These are phyloP conservation scores for Crithidia mellificae DNA, from an alignment of 208 protist genomes.

Conservation along the genomic window DNA sequence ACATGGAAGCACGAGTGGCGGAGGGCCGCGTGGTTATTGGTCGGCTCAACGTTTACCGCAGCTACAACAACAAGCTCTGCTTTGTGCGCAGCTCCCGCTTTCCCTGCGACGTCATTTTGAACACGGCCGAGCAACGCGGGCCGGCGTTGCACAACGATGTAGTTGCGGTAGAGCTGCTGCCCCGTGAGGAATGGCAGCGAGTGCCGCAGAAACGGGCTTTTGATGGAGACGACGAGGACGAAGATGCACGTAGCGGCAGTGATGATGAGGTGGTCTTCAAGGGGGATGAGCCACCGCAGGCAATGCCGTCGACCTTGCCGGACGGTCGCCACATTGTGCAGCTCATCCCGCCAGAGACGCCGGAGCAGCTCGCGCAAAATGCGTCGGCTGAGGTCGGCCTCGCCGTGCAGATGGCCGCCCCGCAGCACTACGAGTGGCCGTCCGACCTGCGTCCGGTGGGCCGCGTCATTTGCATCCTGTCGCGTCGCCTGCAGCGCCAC, in stretches of 20 bases:
- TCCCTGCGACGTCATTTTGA: conserved; percentile 58
- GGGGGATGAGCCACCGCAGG: not conserved
- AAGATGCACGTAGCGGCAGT: no score
- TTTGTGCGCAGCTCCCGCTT: conserved; percentile 59
- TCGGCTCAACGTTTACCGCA: conserved; percentile 43
- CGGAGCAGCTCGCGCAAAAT: not conserved
- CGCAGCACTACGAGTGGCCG: conserved; percentile 37
- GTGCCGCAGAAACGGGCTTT: not conserved
- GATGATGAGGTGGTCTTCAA: no score
- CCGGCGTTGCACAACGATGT: conserved; percentile 59
- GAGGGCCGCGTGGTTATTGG: conserved; percentile 67
- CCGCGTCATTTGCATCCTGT: conserved; percentile 48
- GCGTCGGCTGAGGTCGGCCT: conserved; percentile 35
- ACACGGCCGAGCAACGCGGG: conserved; percentile 31
- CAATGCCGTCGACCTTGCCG: conserved; percentile 39
- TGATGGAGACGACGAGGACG: conserved; percentile 4
- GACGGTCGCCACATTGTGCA: conserved; percentile 58
- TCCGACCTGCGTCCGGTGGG: conserved; percentile 34
- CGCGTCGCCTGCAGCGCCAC: conserved; percentile 38
- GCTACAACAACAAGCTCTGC: conserved; percentile 39
- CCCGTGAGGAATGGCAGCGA: conserved; percentile 14
- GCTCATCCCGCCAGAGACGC: conserved; percentile 28
- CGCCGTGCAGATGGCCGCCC: conserved; percentile 30
- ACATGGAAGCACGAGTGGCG: conserved; percentile 47
- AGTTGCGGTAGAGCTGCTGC: conserved; percentile 65